These are phyloP conservation scores for Cytospora chrysosperma DNA, from an alignment of 2,329 filamentous ascomycete species.

Conservation along the genomic window DNA sequence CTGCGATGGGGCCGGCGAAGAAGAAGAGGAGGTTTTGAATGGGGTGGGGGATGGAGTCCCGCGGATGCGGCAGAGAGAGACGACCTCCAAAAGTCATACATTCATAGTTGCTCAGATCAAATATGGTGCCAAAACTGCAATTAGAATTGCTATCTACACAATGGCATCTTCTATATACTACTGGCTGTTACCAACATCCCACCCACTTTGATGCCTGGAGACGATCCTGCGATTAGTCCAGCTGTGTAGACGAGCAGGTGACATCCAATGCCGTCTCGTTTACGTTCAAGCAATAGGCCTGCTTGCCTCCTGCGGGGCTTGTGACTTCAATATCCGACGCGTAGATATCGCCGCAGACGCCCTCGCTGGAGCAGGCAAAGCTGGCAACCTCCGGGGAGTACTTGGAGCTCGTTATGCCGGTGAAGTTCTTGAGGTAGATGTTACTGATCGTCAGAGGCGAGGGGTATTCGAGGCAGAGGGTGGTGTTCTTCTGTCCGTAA, in stretches of 20 bases:
- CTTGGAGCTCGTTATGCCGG: conserved; percentile 42
- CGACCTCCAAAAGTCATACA: neutral
- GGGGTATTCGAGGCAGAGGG: conserved; percentile 59
- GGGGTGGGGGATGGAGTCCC: neutral
- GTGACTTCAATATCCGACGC: conserved; percentile 29
- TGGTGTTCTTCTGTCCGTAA: conserved; percentile 54
- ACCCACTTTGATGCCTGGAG: neutral
- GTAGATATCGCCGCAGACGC: conserved; percentile 27
- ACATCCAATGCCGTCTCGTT: conserved; percentile 28
- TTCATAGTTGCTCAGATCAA: neutral
- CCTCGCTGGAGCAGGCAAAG: conserved; percentile 30
- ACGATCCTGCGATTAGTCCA: neutral
- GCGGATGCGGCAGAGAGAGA: neutral
- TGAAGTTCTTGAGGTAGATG: conserved; percentile 52
- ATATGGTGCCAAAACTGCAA: neutral
- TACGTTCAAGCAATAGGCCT: conserved; percentile 32
- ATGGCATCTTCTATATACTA: neutral
- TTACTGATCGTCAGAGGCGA: conserved; percentile 53
- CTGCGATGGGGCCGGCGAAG: conserved; percentile 48
- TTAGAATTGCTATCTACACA: neutral
- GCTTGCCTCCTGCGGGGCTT: conserved; percentile 27
- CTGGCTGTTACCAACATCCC: conserved; percentile 6
- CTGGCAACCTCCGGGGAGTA: conserved; percentile 30
- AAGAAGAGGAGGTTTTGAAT: conserved; percentile 58
- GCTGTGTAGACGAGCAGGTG: conserved; percentile 25